Base-by-base conservation (phyloP, 2,329 filamentous ascomycete species). In the Penicillium brevicompactum region DNA sequence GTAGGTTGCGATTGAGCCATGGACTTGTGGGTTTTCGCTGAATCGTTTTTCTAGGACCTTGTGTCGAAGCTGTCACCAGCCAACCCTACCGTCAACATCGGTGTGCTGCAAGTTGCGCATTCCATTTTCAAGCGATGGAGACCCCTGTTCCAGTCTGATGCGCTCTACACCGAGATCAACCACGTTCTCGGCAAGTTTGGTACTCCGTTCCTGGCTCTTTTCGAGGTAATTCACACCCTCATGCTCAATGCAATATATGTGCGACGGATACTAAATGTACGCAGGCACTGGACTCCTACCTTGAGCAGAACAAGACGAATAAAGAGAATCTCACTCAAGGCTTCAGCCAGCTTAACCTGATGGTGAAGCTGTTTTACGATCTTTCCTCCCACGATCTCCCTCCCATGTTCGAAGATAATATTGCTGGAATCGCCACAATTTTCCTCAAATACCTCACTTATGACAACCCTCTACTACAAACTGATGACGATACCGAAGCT, bases 41-140 rank as follows among this genome's bases (percentile, higher is more conserved):
- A 4, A 32, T 40, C 41, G 61, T 55, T 27, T 46, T 51, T 41
- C 22, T 58, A 90, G 84, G 92, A 99, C 74, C 87, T 99, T 56
- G 92, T 96, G 64, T 90, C 88, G 46, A 87, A 92, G 46, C 84
- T 99, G 60, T 93, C 91, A 3, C 82, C 88, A 11, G 87, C 89
- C 64, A 90, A 97, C 72, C 86, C 88, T 56, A 87, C 88, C 62
- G 83, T 92, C 72, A 99, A 97, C 76, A 91, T 92, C 67, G 95
- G 94, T 63, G 94, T 99, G 16, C 81, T 99, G 57, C 92, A 96
- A 76, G 94, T 99, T 43, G 95, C 95, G 65, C 94, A 99, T 77
- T 97, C 94, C 46, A 97, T 99, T 67, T 99, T 97, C 78, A 90
- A 89, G 72, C 84, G 94, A 73, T 99, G 94, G 94, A 85, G 94